A percentile compares a stretch with the other conserved stretches of the same genome.
Evolutionary conservation across 305 asterid genomes (phyloP).

Genomic region (Fraxinus ornus): DNA sequence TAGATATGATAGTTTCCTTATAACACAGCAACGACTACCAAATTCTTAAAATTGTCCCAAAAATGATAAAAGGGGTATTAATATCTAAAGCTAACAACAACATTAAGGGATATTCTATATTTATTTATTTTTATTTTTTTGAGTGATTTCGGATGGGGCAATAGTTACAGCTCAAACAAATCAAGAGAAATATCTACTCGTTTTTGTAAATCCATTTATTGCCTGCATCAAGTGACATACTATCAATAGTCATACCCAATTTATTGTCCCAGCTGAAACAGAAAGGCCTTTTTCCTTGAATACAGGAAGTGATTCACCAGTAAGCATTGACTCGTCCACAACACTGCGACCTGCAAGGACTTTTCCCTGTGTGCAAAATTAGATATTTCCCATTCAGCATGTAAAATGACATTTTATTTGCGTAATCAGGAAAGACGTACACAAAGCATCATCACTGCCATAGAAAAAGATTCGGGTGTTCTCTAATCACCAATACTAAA

Average conservation of each 20-base stretch:
- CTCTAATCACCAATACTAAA: not conserved
- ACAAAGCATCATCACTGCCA: constrained; percentile 10
- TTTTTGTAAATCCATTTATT: not conserved
- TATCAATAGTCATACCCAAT: constrained; percentile 69
- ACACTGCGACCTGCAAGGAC: constrained; percentile 97
- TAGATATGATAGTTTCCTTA: not conserved
- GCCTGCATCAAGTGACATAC: not conserved
- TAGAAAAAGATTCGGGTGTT: not conserved
- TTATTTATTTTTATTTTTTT: not conserved
- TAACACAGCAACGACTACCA: not conserved
- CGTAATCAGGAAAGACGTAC: constrained; percentile 14
- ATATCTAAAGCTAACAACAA: not conserved
- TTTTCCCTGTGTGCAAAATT: constrained; percentile 64
- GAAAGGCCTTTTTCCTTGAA: constrained; percentile 79
- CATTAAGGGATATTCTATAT: not conserved
- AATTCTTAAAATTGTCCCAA: constrained; percentile 6
- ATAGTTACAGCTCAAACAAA: not conserved
- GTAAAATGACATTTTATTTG: constrained; percentile 23
- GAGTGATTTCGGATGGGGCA: not conserved
- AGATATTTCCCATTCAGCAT: constrained; percentile 27
- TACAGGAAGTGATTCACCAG: constrained; percentile 97
- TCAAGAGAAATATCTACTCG: not conserved
- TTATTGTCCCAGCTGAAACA: constrained; percentile 95
- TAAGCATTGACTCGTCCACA: constrained; percentile 98
- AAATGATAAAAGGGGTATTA: not conserved